Evolutionary conservation across 305 asterid genomes (phyloP).

Genomic region (Fraxinus xanthoxyloides): DNA sequence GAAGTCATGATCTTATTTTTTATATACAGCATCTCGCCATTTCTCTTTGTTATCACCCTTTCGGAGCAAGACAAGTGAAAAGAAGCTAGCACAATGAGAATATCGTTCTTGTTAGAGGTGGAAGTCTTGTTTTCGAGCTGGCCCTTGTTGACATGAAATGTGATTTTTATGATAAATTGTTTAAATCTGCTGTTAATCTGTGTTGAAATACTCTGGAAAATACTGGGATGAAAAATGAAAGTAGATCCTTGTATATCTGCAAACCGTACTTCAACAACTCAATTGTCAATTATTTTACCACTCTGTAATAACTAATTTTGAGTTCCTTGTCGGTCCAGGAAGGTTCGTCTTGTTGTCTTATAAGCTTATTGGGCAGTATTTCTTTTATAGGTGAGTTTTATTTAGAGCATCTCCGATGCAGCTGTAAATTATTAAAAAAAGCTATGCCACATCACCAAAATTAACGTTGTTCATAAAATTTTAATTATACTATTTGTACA

Average conservation of each 20-base stretch:
- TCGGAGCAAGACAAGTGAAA: constrained; percentile 42
- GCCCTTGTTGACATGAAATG: neutral
- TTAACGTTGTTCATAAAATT: too few relatives aligned
- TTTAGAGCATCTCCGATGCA: too few relatives aligned
- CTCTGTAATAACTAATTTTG: neutral
- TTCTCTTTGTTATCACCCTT: constrained; percentile 45
- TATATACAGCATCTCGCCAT: constrained; percentile 40
- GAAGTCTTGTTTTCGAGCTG: neutral
- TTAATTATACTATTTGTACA: too few relatives aligned
- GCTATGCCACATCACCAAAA: too few relatives aligned
- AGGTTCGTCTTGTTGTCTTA: neutral
- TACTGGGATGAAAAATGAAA: neutral
- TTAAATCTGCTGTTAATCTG: neutral
- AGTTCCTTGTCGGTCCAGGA: neutral
- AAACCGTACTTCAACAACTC: constrained; percentile 13
- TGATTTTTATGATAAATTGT: neutral
- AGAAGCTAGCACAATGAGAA: constrained; percentile 27
- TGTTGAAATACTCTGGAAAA: neutral
- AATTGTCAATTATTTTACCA: constrained; percentile 12
- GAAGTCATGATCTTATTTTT: neutral
- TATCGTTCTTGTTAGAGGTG: neutral
- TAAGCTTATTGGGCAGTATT: neutral
- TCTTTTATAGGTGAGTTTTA: neutral
- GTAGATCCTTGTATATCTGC: constrained; percentile 4
- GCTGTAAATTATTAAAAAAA: too few relatives aligned